Percentiles rank a stretch among this genome's conserved stretches.
These are phyloP conservation scores for Candida coleopterorum DNA, from an alignment of 805 yeast species.

Conservation along the genomic window DNA sequence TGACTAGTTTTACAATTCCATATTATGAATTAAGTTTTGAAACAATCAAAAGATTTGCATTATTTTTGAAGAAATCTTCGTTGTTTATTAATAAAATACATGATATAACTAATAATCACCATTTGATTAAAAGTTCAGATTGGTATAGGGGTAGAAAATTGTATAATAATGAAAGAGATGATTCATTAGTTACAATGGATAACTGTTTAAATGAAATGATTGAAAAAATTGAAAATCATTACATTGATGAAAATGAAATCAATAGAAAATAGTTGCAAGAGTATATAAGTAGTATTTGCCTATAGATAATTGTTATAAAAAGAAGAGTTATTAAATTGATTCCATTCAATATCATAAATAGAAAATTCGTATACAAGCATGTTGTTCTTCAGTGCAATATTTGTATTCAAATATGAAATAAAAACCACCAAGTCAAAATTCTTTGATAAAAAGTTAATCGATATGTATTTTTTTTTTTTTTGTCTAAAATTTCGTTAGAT, in stretches of 20 bases:
- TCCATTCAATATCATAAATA: too few relatives aligned
- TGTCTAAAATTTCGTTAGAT: too few relatives aligned
- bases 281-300: too few relatives aligned
- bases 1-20: constrained; percentile 30
- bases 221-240: constrained; percentile 2
- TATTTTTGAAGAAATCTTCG: constrained; percentile 19
- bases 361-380: too few relatives aligned
- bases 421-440: too few relatives aligned
- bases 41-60: constrained; percentile 23
- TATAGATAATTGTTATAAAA: too few relatives aligned
- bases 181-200: constrained; percentile 12
- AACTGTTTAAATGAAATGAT: constrained; percentile 26
- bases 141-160: constrained; percentile 5
- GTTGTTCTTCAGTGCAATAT: too few relatives aligned
- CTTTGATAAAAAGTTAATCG: too few relatives aligned
- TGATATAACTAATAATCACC: constrained; percentile 16
- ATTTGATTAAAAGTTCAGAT: constrained; percentile 2
- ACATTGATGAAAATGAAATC: not conserved
- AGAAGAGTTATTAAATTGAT: too few relatives aligned
- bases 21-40: constrained; percentile 15
- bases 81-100: constrained; percentile 32
- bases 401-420: too few relatives aligned
- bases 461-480: too few relatives aligned
- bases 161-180: constrained; percentile 11
- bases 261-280: too few relatives aligned